Evolutionary conservation across 2,329 filamentous ascomycete genomes (phyloP).

Genomic region (Sordariomycetes sp.): DNA sequence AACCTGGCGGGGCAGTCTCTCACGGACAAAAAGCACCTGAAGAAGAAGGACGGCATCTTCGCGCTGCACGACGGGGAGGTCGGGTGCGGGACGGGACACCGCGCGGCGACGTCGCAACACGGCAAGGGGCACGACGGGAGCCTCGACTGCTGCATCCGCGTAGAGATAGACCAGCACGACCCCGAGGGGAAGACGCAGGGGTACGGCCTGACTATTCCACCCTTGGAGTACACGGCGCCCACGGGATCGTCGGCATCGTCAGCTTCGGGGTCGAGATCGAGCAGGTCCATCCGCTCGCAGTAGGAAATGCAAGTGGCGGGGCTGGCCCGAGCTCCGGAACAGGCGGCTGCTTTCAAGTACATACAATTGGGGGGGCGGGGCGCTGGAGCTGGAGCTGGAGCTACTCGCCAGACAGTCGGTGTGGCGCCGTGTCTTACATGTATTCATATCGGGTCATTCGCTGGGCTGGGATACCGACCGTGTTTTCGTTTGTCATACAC

Average conservation of each 20-base stretch:
- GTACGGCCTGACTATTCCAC: conserved; percentile 81
- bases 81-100: conserved; percentile 68
- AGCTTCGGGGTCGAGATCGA: background rate
- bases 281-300: background rate
- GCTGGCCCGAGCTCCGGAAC: background rate
- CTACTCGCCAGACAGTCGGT: background rate
- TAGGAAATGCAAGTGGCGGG: background rate
- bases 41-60: conserved; percentile 54
- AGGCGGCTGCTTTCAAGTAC: background rate
- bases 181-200: conserved; percentile 66
- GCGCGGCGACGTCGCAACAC: conserved; percentile 53
- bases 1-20: background rate
- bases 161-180: conserved; percentile 81
- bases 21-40: conserved; percentile 16
- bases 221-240: conserved; percentile 32
- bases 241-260: background rate
- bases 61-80: conserved; percentile 67
- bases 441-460: background rate
- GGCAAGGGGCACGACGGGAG: conserved; percentile 45
- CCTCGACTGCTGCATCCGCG: conserved; percentile 74
- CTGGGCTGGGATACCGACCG: background rate
- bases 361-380: background rate
- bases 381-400: too few species aligned
- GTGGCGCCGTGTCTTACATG: background rate
- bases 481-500: background rate